Evolutionary conservation across 2,329 filamentous ascomycete genomes (phyloP), one percentile per base, ranked within the genome.

Genomic region (Pseudogymnoascus sp.): DNA sequence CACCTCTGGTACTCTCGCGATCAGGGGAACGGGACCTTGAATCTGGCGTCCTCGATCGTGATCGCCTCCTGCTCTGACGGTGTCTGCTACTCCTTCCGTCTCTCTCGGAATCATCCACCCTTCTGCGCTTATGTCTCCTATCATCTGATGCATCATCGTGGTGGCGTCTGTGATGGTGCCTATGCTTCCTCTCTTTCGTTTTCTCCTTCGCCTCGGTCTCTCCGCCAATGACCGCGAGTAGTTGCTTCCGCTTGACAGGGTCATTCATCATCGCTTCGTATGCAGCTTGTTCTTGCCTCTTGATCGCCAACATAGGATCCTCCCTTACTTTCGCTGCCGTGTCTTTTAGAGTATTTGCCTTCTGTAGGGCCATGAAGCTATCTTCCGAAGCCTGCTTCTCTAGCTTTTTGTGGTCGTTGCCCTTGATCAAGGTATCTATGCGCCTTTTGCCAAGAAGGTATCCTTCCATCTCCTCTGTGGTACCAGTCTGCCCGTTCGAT

Each of bases 371-470:
- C 78, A 88, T 80, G 65, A 83, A 82, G 62, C 70, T 75, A 33
- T 88, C 84, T 65, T 85, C 76, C 0, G 81, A 80, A 4, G 87
- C 83, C 35, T 85, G 80, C 75, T 96, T 96, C 75, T 91, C 88
- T 63, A 96, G 76, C 66, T 89, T 89, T 73, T 94, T 89, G 68
- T 85, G 84, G 58, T 95, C 91, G 39, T 88, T 88, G 58, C 89
- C 90, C 73, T 94, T 90, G 45, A 91, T 84, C 62, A 99, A 80
- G 11, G 87, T 86, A 78, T 97, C 93, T 73, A 99, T 93, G 63
- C 92, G 84, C 63, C 94, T 83, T 79, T 97, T 97, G 60, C 94
- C 94, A 12, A 99, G 80, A 1, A 99, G 77, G 73, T 96, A 99
- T 3, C 90, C 91, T 72, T 99, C 94, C 77, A 91, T 92, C 76